These are phyloP conservation scores for Exutisphaerella laricina DNA, from an alignment of 2,329 filamentous ascomycete genomes.

Conservation along the genomic window DNA sequence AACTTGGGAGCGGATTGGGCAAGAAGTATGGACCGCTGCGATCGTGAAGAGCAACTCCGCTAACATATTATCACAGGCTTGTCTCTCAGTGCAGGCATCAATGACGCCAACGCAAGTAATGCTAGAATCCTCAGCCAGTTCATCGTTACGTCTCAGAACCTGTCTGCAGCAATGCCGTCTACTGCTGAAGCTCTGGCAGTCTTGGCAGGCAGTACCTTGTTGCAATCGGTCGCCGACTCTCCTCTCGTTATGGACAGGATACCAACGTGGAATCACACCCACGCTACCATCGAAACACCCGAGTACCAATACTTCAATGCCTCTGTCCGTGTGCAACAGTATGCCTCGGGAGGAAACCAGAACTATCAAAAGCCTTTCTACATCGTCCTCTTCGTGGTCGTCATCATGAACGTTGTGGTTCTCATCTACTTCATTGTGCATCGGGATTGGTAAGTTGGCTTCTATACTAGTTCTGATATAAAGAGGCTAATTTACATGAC, in stretches of 20 bases:
- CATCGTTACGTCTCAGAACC: conserved; percentile 34
- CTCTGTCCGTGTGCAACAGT: conserved; percentile 59
- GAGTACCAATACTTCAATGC: conserved; percentile 59
- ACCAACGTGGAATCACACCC: conserved; percentile 34
- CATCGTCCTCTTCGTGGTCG: conserved; percentile 58
- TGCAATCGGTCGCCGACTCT: conserved; percentile 54
- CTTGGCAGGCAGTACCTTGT: conserved; percentile 60
- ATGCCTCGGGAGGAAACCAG: conserved; percentile 59
- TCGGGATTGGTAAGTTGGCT: conserved; percentile 62
- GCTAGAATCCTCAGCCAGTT: conserved; percentile 42
- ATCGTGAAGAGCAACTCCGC: background rate
- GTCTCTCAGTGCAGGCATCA: conserved; percentile 40
- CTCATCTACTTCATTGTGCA: conserved; percentile 57
- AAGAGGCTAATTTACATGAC: too few relatives aligned
- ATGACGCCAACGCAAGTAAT: conserved; percentile 41
- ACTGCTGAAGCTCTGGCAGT: conserved; percentile 70
- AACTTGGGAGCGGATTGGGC: conserved; percentile 42
- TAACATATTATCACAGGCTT: conserved; percentile 23
- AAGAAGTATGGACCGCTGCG: conserved; percentile 26
- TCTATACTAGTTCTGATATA: too few relatives aligned
- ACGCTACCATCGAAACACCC: conserved; percentile 28
- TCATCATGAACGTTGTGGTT: conserved; percentile 61
- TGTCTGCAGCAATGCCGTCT: conserved; percentile 53
- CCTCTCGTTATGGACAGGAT: conserved; percentile 51
- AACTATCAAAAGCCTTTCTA: conserved; percentile 63